phyloP scores from a whole-genome alignment of 371 early-diverging fungal genomes.

The Mucor lusitanicus region DNA sequence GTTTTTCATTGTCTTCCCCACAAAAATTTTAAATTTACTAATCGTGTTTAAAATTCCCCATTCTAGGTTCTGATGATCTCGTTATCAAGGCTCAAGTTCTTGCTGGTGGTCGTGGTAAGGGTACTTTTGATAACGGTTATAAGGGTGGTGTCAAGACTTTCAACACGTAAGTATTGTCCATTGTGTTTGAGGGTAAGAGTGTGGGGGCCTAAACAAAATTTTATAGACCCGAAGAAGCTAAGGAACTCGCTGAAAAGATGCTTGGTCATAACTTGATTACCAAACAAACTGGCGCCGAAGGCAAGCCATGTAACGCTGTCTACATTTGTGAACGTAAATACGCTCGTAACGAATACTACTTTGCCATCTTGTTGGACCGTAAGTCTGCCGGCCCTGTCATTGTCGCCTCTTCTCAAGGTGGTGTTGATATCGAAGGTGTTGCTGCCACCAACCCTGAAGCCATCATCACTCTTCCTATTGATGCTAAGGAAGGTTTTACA shows the following conservation, averaged over 20 bases:
- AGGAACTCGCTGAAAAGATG: slow-evolving; percentile 93
- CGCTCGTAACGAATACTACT: slow-evolving; percentile 96
- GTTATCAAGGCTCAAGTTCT: slow-evolving; percentile 99
- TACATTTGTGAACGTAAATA: slow-evolving; percentile 96
- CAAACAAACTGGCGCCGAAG: slow-evolving; percentile 97
- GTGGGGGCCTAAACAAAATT: not conserved
- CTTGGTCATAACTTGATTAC: slow-evolving; percentile 95
- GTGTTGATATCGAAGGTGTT: slow-evolving; percentile 97
- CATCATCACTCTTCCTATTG: slow-evolving; percentile 81
- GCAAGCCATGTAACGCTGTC: slow-evolving; percentile 93
- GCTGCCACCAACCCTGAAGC: slow-evolving; percentile 95
- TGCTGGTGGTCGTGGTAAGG: slow-evolving; percentile 99
- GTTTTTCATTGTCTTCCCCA: slow-evolving; percentile 2
- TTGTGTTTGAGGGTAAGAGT: not conserved
- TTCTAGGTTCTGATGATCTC: slow-evolving; percentile 76
- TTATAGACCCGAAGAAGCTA: slow-evolving; percentile 83
- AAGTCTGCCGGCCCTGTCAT: slow-evolving; percentile 92
- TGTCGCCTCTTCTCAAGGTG: slow-evolving; percentile 95
- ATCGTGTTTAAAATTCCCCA: not conserved
- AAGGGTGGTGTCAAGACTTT: slow-evolving; percentile 96
- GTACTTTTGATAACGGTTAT: slow-evolving; percentile 91
- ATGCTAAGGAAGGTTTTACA: slow-evolving; percentile 70
- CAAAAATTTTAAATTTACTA: slow-evolving; percentile 1
- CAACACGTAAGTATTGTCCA: slow-evolving; percentile 72
- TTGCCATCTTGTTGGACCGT: slow-evolving; percentile 98